A percentile compares a stretch with the other conserved stretches of the same genome.
These are phyloP conservation scores for Bremia lactucae DNA, from an alignment of 352 stramenopile species.

Conservation along the genomic window DNA sequence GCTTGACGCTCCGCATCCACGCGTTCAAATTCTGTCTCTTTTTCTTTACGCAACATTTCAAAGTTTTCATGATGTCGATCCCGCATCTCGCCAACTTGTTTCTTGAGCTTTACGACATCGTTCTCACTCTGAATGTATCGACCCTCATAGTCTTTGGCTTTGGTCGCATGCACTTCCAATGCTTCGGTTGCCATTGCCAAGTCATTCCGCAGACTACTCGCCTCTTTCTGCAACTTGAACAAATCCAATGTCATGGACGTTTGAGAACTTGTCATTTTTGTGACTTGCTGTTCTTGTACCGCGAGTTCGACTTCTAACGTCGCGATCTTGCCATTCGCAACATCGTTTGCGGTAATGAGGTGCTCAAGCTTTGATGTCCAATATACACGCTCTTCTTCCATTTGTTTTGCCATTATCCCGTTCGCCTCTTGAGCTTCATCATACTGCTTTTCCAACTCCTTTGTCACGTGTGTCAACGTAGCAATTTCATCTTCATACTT, in stretches of 20 bases:
- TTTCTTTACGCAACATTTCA: slow-evolving; percentile 51
- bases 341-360: slow-evolving; percentile 49
- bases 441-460: slow-evolving; percentile 22
- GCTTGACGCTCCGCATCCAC: slow-evolving; percentile 28
- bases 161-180: slow-evolving; percentile 51
- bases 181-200: slow-evolving; percentile 52
- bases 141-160: slow-evolving; percentile 46
- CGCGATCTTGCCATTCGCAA: slow-evolving; percentile 27
- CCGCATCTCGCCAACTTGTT: slow-evolving; percentile 39
- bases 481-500: slow-evolving; percentile 16
- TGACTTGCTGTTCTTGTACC: slow-evolving; percentile 61
- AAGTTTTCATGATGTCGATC: slow-evolving; percentile 51
- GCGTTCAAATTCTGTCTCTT: slow-evolving; percentile 41
- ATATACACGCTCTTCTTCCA: slow-evolving; percentile 58
- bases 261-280: slow-evolving; percentile 53
- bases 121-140: slow-evolving; percentile 39
- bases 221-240: slow-evolving; percentile 51
- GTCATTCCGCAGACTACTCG: slow-evolving; percentile 51
- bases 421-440: slow-evolving; percentile 13
- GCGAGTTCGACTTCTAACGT: slow-evolving; percentile 27
- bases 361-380: slow-evolving; percentile 57
- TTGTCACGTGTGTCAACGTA: slow-evolving; percentile 13
- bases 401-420: slow-evolving; percentile 21
- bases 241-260: slow-evolving; percentile 46
- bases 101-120: slow-evolving; percentile 33